A percentile compares a stretch with the other conserved stretches of the same genome.
These are phyloP conservation scores for Dactylis glomerata DNA, from an alignment of 176 grass and related monocot species.

Conservation along the genomic window DNA sequence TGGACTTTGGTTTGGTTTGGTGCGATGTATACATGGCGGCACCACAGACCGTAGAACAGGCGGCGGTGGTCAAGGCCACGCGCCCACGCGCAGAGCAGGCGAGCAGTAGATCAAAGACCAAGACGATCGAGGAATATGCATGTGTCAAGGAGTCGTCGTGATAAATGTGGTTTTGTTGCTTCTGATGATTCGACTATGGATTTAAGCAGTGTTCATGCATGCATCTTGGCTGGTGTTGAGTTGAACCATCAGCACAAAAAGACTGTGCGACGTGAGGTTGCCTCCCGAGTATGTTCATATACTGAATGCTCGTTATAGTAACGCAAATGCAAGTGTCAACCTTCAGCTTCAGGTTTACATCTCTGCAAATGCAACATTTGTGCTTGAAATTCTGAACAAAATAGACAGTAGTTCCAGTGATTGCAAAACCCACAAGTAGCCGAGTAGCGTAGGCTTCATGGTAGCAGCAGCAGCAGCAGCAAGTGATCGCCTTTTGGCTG, in stretches of 20 bases:
- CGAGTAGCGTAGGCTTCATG: too few relatives aligned
- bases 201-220: not conserved
- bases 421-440: too few relatives aligned
- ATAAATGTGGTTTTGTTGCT: conserved; percentile 34
- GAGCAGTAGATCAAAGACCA: not conserved
- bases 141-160: not conserved
- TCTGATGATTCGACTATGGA: not conserved
- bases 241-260: not conserved
- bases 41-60: not conserved
- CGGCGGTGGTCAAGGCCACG: conserved; percentile 29
- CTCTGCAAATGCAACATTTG: not conserved
- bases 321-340: not conserved
- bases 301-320: not conserved
- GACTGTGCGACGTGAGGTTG: not conserved
- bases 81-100: not conserved
- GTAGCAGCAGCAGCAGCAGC: too few relatives aligned
- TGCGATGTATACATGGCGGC: not conserved
- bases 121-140: not conserved
- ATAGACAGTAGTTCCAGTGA: too few relatives aligned
- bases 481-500: too few relatives aligned
- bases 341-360: not conserved
- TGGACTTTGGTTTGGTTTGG: not conserved
- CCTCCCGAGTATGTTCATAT: not conserved
- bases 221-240: not conserved
- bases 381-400: not conserved